Evolutionary conservation across 1,284 basidiomycete species (phyloP).

Genomic region (Cutaneotrichosporon arboriforme): DNA sequence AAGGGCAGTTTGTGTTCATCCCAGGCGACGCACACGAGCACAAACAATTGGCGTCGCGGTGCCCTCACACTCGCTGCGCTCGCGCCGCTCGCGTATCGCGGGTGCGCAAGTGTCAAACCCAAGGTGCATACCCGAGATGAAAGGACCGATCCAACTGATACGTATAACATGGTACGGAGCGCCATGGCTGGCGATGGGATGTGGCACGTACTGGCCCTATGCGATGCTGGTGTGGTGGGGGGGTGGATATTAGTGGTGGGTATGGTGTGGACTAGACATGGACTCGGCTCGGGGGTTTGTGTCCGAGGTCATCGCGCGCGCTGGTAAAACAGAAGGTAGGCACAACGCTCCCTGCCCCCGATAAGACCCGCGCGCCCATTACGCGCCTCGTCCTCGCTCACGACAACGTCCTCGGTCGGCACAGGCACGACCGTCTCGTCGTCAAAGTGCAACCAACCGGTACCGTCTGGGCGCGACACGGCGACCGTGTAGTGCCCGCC

Average conservation of each 20-base stretch:
- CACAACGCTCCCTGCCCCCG: constrained; percentile 51
- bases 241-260: not conserved
- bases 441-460: constrained; percentile 85
- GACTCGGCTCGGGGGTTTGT: too few species aligned
- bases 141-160: too few species aligned
- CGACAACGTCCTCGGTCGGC: constrained; percentile 70
- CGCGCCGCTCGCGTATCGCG: too few species aligned
- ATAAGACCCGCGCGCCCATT: constrained; percentile 55
- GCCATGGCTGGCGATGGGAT: too few species aligned
- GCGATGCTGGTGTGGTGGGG: not conserved
- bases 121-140: too few species aligned
- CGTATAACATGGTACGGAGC: too few species aligned
- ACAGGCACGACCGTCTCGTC: constrained; percentile 82
- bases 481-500: constrained; percentile 96
- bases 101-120: too few species aligned
- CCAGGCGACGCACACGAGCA: too few species aligned
- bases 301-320: constrained; percentile 31
- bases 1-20: too few species aligned
- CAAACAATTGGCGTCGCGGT: too few species aligned
- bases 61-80: too few species aligned
- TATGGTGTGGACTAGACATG: not conserved
- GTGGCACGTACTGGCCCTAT: not conserved
- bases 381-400: constrained; percentile 45
- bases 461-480: constrained; percentile 64
- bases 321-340: constrained; percentile 83